phyloP scores from a whole-genome alignment of 2,329 filamentous ascomycete species.

The Aspergillus pseudoglaucus region DNA sequence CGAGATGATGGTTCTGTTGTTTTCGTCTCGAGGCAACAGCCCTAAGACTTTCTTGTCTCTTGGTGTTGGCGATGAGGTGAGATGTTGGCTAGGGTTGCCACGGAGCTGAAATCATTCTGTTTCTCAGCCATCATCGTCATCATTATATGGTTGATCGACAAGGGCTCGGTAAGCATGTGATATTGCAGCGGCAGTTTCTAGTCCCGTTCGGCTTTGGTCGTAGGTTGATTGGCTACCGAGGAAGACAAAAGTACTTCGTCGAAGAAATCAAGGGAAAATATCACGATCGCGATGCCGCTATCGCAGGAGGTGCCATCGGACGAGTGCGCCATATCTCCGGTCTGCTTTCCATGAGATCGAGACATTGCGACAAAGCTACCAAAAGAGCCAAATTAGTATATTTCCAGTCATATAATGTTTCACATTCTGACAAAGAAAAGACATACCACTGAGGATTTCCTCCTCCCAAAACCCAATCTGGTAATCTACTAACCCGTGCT shows the following conservation, averaged over 20 bases:
- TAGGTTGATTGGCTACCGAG: not conserved
- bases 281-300: slow-evolving; percentile 21
- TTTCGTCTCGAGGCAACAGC: too few species aligned
- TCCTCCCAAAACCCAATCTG: slow-evolving; percentile 97
- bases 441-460: slow-evolving; percentile 74
- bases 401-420: not conserved
- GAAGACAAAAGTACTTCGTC: not conserved
- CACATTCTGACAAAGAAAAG: not conserved
- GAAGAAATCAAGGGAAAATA: not conserved
- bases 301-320: slow-evolving; percentile 13
- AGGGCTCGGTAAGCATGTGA: too few species aligned
- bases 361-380: slow-evolving; percentile 47
- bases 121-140: too few species aligned
- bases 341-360: slow-evolving; percentile 46
- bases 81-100: too few species aligned
- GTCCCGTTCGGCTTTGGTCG: too few species aligned
- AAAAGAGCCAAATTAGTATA: not conserved
- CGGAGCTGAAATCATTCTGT: too few species aligned
- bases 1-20: too few species aligned
- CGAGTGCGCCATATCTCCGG: slow-evolving; percentile 20
- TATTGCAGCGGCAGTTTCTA: too few species aligned
- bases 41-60: too few species aligned
- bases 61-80: too few species aligned
- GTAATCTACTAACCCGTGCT: slow-evolving; percentile 92
- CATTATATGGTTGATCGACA: too few species aligned